phyloP scores from a whole-genome alignment of 495 filamentous ascomycete species.

The Penicillium silybi region DNA sequence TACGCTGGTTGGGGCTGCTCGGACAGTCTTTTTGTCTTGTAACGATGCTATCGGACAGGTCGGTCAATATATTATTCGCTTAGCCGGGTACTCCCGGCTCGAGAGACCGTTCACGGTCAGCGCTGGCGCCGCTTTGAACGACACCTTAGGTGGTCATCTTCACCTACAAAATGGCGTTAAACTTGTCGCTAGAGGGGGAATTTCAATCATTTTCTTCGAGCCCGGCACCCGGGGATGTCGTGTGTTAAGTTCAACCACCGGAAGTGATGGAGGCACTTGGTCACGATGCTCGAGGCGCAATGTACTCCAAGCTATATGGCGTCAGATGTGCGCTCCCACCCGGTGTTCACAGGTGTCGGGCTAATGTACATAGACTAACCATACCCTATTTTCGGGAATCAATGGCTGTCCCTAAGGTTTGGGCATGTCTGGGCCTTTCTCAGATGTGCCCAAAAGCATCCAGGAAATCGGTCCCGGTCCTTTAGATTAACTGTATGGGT shows the following conservation, averaged over 20 bases:
- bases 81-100: not conserved
- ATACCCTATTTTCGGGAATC: not conserved
- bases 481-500: not conserved
- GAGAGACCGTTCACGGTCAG: not conserved
- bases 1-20: not conserved
- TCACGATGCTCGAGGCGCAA: not conserved
- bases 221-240: not conserved
- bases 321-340: not conserved
- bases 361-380: not conserved
- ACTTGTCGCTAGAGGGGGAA: too few species aligned
- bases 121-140: not conserved
- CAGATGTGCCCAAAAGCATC: not conserved
- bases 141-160: not conserved
- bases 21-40: too few species aligned
- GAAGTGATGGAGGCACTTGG: not conserved
- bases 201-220: too few species aligned
- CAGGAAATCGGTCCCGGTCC: not conserved
- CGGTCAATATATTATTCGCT: not conserved
- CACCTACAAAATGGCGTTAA: not conserved
- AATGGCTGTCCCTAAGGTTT: not conserved
- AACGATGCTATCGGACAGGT: not conserved
- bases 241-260: not conserved
- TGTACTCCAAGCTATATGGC: not conserved
- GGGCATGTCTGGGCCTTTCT: not conserved
- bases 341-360: not conserved